Conservation (phyloP, 768 basidiomycete genomes). For the Lactarius vividus region DNA sequence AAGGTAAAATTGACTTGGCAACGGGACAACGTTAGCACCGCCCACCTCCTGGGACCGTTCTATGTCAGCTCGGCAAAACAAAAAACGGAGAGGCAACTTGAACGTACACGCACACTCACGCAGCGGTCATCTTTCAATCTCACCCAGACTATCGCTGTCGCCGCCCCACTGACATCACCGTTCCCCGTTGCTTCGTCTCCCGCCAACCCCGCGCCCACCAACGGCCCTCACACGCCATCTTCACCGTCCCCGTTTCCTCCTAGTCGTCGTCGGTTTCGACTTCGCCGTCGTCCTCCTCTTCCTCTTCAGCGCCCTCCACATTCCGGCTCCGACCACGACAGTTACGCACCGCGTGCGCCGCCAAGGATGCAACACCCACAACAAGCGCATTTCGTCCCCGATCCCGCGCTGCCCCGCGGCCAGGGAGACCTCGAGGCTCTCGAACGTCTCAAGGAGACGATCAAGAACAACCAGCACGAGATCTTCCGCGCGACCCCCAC, state of each 20-base stretch:
- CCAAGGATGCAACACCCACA: slow-evolving; percentile 19
- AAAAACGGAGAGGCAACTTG: slow-evolving; percentile 56
- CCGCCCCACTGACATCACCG: background rate
- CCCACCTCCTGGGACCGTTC: slow-evolving; percentile 3
- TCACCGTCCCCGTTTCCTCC: slow-evolving; percentile 25
- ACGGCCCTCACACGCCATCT: slow-evolving; percentile 36
- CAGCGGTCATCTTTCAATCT: background rate
- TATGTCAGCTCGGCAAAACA: slow-evolving; percentile 62
- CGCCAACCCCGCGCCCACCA: slow-evolving; percentile 30
- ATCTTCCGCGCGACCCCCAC: slow-evolving; percentile 61
- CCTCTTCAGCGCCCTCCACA: background rate
- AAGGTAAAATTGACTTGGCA: background rate
- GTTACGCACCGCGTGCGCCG: background rate
- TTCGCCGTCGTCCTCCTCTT: background rate
- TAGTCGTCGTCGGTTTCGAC: slow-evolving; percentile 3
- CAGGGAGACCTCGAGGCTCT: slow-evolving; percentile 70
- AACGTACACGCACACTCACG: slow-evolving; percentile 67
- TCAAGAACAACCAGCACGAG: slow-evolving; percentile 71
- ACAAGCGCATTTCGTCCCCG: slow-evolving; percentile 18
- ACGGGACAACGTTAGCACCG: slow-evolving; percentile 3
- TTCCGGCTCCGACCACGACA: background rate
- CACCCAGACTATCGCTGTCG: background rate
- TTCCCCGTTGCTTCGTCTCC: slow-evolving; percentile 6
- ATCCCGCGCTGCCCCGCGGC: slow-evolving; percentile 44
- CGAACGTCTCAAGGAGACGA: slow-evolving; percentile 69